A percentile compares a stretch with the other conserved stretches of the same genome.
Evolutionary conservation across 768 basidiomycete genomes (phyloP).

Genomic region (Suillus plorans): DNA sequence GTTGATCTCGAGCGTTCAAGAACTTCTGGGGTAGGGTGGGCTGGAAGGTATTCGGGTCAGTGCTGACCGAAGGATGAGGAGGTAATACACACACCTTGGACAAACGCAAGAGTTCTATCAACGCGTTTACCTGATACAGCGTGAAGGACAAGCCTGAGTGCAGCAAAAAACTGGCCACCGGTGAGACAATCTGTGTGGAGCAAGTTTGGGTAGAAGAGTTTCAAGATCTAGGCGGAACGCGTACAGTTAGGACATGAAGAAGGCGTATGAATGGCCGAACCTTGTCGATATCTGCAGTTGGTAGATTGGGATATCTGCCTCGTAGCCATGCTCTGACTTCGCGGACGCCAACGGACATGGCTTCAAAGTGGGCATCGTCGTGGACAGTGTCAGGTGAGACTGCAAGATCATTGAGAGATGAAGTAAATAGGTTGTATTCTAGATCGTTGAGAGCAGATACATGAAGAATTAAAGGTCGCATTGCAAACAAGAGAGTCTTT

Average conservation of each 20-base stretch:
- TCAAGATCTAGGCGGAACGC: conserved; percentile 51
- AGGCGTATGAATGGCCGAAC: conserved; percentile 38
- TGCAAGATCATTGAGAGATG: conserved; percentile 54
- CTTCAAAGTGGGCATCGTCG: conserved; percentile 55
- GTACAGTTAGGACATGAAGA: background rate
- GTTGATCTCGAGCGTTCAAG: conserved; percentile 9
- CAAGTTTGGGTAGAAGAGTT: conserved; percentile 58
- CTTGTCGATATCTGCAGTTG: conserved; percentile 53
- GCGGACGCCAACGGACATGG: conserved; percentile 52
- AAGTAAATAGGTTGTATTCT: conserved; percentile 69
- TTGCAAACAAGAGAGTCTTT: conserved; percentile 18
- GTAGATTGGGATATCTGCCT: conserved; percentile 61
- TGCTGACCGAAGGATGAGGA: background rate
- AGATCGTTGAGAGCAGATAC: conserved; percentile 73
- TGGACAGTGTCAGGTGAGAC: conserved; percentile 26
- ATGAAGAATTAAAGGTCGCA: conserved; percentile 68
- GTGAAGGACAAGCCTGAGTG: conserved; percentile 64
- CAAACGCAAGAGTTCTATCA: conserved; percentile 68
- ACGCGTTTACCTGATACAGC: conserved; percentile 58
- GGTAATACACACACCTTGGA: conserved; percentile 63
- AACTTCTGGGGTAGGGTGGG: conserved; percentile 12
- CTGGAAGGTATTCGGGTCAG: conserved; percentile 18
- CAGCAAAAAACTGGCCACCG: conserved; percentile 78
- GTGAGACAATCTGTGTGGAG: conserved; percentile 51
- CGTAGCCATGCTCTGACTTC: conserved; percentile 77